A percentile compares a stretch with the other conserved stretches of the same genome.
Conservation (phyloP, 257 asterid genomes). For the Solanum chilense region DNA sequence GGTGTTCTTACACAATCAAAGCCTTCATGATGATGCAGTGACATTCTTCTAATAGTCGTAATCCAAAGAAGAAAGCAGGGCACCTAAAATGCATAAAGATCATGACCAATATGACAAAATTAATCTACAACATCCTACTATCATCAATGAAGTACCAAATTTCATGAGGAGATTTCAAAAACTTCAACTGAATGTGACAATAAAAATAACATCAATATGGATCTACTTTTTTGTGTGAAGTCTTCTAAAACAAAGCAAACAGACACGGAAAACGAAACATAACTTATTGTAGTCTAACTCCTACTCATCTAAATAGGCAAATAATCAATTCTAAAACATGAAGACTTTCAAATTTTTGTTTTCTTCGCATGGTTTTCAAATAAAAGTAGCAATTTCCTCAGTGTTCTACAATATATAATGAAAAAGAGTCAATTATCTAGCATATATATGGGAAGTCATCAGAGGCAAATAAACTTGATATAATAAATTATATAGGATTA, state of each 20-base stretch:
- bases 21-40: slow-evolving; percentile 77
- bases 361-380: neutral
- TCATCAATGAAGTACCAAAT: neutral
- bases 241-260: neutral
- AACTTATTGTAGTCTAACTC: neutral
- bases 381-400: neutral
- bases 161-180: neutral
- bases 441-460: neutral
- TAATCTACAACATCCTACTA: neutral
- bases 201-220: neutral
- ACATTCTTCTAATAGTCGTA: slow-evolving; percentile 71
- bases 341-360: neutral
- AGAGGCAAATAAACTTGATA: neutral
- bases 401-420: neutral
- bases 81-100: slow-evolving; percentile 26
- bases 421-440: neutral
- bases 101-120: neutral
- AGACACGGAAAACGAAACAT: neutral
- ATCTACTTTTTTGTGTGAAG: neutral
- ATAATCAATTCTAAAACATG: neutral
- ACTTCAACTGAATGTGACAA: neutral
- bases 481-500: slow-evolving; percentile 1
- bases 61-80: slow-evolving; percentile 77
- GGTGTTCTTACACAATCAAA: slow-evolving; percentile 73
- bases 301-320: neutral